These are phyloP conservation scores for Lenwebbia sp. DNA, from an alignment of 345 rosid species.

Conservation along the genomic window DNA sequence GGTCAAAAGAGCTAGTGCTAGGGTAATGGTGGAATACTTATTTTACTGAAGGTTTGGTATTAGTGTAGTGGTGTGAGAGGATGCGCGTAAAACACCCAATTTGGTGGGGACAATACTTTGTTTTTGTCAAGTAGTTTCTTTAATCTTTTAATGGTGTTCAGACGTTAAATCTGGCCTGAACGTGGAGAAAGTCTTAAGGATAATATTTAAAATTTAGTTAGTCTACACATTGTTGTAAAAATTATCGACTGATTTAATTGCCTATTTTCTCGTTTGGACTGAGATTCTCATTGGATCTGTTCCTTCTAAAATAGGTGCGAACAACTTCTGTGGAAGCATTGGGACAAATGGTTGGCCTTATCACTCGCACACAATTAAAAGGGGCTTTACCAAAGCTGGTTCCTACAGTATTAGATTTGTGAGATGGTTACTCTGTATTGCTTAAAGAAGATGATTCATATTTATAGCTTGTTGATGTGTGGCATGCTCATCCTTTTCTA, in stretches of 20 bases:
- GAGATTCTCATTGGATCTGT: background rate
- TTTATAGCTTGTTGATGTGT: background rate
- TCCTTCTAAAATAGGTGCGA: slow-evolving; percentile 50
- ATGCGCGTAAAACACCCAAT: background rate
- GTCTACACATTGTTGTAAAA: background rate
- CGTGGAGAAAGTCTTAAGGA: no score
- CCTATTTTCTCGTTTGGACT: background rate
- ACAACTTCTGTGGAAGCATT: slow-evolving; percentile 85
- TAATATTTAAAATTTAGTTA: no score
- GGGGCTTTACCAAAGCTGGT: slow-evolving; percentile 88
- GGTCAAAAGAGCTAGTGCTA: background rate
- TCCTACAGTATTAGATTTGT: slow-evolving; percentile 87
- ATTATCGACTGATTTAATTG: background rate
- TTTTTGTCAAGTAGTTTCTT: background rate
- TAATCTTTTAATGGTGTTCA: background rate
- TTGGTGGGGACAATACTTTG: background rate
- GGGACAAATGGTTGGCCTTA: slow-evolving; percentile 96
- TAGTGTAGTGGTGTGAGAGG: background rate
- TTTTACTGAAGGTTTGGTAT: background rate
- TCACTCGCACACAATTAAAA: slow-evolving; percentile 71
- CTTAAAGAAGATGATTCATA: background rate
- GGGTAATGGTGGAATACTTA: background rate
- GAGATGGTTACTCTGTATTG: slow-evolving; percentile 14
- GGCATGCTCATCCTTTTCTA: background rate
- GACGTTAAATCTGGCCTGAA: no score